Evolutionary conservation across 1,284 basidiomycete species (phyloP), one percentile per base, ranked within the genome.

Genomic region (Puccinia horiana): DNA sequence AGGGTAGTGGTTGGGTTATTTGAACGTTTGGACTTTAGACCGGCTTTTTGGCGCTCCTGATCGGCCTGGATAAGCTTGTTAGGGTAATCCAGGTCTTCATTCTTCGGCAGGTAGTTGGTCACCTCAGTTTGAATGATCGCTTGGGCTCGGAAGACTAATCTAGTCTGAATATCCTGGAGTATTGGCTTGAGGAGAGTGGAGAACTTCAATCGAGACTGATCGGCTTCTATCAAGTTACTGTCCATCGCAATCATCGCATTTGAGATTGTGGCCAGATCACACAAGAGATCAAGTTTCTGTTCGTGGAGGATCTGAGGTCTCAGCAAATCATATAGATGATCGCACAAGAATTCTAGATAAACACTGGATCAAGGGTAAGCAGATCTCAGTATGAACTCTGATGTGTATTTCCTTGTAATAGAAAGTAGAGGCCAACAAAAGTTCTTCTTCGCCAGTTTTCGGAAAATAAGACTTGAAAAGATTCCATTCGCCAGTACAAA

Each of bases 201-300:
- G 76, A 81, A 81, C 32, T 73, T 72, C 32, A 81, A 81, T n/a
- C 32, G 65, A 52, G 77, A 79, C 29, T 86, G 85, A 11, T 88
- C 88, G 6, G 88, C 87, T 11, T 88, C 87, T 8, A 84, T 84
- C 78, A 87, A 87, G 81, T 90, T 88, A 29, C 92, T 88, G 85
- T 96, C 94, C 49, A 95, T 91, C 1, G 96, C 93, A 93, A 97
- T 96, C 61, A 97, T 89, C 0, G 94, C 95, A 87, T 95, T 93
- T 0, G 97, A 89, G 29, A 97, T 94, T 0, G 94, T 96, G 88
- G 95, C 97, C 42, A 97, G 93, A 87, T 95, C 93, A 85, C 94
- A 95, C 0, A 98, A 91, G 0, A 92, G 91, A 0, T 92, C 92
- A 69, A 98, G 90, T 6, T 92, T 91, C 0, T 92, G 92, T 86